phyloP scores from a whole-genome alignment of 495 filamentous ascomycete species.

The Bryoglossum gracile region DNA sequence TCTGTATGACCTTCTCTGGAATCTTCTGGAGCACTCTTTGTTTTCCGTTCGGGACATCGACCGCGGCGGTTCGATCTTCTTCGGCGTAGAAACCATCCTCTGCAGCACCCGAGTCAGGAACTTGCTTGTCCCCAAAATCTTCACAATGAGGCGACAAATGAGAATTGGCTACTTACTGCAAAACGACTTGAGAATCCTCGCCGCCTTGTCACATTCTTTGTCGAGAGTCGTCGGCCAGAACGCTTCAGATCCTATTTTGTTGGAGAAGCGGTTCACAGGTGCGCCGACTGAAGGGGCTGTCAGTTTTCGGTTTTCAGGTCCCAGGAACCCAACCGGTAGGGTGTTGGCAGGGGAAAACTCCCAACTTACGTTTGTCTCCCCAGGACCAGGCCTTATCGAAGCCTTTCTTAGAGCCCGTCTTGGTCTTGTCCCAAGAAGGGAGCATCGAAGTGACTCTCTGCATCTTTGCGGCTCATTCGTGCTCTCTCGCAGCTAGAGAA shows the following conservation, averaged over 20 bases:
- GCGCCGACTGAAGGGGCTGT: constrained; percentile 35
- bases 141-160: neutral
- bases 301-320: constrained; percentile 3
- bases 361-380: constrained; percentile 34
- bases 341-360: neutral
- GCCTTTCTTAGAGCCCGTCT: constrained; percentile 35
- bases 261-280: constrained; percentile 68
- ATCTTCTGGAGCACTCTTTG: constrained; percentile 75
- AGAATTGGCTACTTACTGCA: constrained; percentile 45
- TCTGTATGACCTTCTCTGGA: constrained; percentile 69
- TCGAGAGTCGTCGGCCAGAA: constrained; percentile 79
- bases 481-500: neutral
- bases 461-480: constrained; percentile 17
- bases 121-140: constrained; percentile 6
- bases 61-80: constrained; percentile 11
- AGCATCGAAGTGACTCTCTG: constrained; percentile 23
- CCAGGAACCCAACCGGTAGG: neutral
- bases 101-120: constrained; percentile 15
- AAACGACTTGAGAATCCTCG: constrained; percentile 71
- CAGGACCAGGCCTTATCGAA: constrained; percentile 39
- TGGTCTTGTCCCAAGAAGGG: constrained; percentile 31
- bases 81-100: constrained; percentile 39
- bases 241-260: constrained; percentile 67
- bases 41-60: constrained; percentile 54
- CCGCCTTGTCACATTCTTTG: constrained; percentile 76